Base-by-base conservation (phyloP, 1,284 basidiomycete species). In the Ustilago cynodontis region DNA sequence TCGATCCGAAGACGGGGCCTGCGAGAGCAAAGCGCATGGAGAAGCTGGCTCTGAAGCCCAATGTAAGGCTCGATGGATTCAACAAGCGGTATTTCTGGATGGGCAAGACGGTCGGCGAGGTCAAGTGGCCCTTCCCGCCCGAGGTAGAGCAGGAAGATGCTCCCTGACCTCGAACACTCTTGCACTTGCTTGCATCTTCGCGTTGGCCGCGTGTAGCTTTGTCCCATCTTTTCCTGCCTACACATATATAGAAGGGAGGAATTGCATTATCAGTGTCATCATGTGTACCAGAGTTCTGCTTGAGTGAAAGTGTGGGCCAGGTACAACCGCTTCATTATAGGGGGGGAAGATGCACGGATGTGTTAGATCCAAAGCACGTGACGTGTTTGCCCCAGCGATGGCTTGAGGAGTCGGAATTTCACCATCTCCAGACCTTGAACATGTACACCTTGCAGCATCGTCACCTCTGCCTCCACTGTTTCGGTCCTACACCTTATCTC, bases 21-120 rank as follows among this genome's bases (percentile, higher is more conserved):
- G 14, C 20, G 35, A 54, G 70, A 14, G 75, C 75, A 1, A 54
- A 33, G 13, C 39, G 64, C 60, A 73, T 77, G 70, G 75, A 77
- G 55, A 65, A 64, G 60, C 50, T 69, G 9, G 50, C 51, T 1
- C 50, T 77, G 22, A 52, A 43, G 39, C 75, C 75, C 3, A 77
- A 77, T 43, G 64, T 73, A 18, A 59, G 64, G 35, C 59, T 72
- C 20, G 66, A 73, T 26, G 54, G 63, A 0, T 50, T 61, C 26
- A 52, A 52, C 20, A 77, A 67, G 57, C 57, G 66, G 9, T 77
- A 51, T 49, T 61, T 72, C 13, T 77, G 65, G 65, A 77, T 73
- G 75, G 66, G 63, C 7, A 69, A 59, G 63, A 26, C 9, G 3
- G 56, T 52, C 8, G 70, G 75, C 18, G 59, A 66, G 53, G 70